Evolutionary conservation across 2,329 filamentous ascomycete genomes (phyloP).

Genomic region (Neonectria sp.): DNA sequence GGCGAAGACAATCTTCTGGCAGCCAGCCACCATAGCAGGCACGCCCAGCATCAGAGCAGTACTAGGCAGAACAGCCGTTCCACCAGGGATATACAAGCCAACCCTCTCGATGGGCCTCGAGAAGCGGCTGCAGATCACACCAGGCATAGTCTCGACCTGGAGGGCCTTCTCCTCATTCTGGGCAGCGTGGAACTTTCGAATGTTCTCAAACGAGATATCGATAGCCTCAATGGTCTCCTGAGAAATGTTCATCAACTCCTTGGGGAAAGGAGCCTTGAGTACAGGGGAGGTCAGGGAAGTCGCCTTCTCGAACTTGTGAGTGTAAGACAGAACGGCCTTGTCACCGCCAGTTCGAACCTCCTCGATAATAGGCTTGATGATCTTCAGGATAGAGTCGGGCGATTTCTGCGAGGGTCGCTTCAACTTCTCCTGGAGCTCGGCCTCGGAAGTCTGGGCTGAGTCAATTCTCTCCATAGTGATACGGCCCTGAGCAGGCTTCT

Average conservation of each 20-base stretch:
- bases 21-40: conserved; percentile 96
- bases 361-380: conserved; percentile 92
- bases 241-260: conserved; percentile 86
- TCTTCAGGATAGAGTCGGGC: conserved; percentile 92
- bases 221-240: conserved; percentile 93
- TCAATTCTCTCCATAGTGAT: conserved; percentile 90
- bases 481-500: conserved; percentile 61
- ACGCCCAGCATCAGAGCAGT: conserved; percentile 99
- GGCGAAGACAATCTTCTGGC: conserved; percentile 93
- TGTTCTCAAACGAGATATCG: conserved; percentile 94
- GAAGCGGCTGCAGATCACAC: conserved; percentile 95
- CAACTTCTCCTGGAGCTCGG: conserved; percentile 80
- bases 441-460: conserved; percentile 73
- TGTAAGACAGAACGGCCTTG: conserved; percentile 90
- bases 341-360: conserved; percentile 89
- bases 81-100: conserved; percentile 96
- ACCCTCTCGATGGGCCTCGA: conserved; percentile 93
- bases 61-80: conserved; percentile 96
- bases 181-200: conserved; percentile 92
- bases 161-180: conserved; percentile 89
- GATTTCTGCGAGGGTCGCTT: conserved; percentile 95
- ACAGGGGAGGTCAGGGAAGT: conserved; percentile 92
- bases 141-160: conserved; percentile 96
- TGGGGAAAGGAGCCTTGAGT: conserved; percentile 88
- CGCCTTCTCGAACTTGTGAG: conserved; percentile 98